Evolutionary conservation across 371 early-diverging fungal species (phyloP), one percentile per base, ranked within the genome.

Genomic region (Thermomucor indicae-seudaticae): DNA sequence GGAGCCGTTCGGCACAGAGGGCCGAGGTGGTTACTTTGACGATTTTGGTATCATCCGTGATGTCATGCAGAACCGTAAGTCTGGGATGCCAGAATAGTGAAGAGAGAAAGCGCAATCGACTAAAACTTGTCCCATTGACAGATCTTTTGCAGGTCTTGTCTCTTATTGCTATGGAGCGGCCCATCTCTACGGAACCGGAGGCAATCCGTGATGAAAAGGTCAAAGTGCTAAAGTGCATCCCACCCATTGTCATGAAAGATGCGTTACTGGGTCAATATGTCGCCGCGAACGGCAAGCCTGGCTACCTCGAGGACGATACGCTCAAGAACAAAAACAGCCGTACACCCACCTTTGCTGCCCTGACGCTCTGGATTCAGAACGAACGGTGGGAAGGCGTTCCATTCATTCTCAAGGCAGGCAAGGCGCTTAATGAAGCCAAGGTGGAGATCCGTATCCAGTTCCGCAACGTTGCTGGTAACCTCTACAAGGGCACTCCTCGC

Each of bases 21-120:
- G 99, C 30, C 91, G 99, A 30, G 98, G 98, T 39, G 95, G 96
- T 10, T 99, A 98, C 80, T 99, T 99, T 85, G 99, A 99, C 70
- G 92, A 96, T 68, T 95, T 93, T 71, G 99, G 99, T 41, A 97
- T 98, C 45, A 93, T 99, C 58, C 93, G 98, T 55, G 99, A 99
- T 67, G 97, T 99, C 25, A 95, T 99, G 86, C 99, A 98, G 79
- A 99, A 98, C 83, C 90, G 81, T 80, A 75, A 63, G 80, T 69
- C 11, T 23, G 10, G 17, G 28, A 46, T 3, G 31, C 48, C 17
- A 51, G 32, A 24, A 51, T 20, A 30, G 22, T 29, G 22, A 22
- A 30, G 5, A 30, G 23, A 43, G 17, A 31, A 42, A n/a, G 29
- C 19, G 51, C 11, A 24, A 22, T 28, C 17, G 17, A 43, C 28